Base-by-base conservation (phyloP, 139 green algal species). In the Axilococcus clingmanii region DNA sequence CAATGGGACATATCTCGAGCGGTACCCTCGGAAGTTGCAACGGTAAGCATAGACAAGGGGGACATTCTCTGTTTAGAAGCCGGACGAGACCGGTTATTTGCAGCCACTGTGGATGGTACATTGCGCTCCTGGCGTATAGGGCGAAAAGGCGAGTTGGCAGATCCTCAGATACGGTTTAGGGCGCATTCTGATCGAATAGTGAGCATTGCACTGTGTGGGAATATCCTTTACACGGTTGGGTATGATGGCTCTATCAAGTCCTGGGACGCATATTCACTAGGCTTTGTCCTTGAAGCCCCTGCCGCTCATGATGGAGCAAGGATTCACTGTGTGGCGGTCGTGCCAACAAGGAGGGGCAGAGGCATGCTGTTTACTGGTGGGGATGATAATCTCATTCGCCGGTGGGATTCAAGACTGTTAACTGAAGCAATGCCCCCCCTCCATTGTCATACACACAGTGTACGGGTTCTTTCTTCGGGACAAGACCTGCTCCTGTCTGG, bases 301-400 rank as follows among this genome's bases (percentile, higher is more conserved):
- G 52, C 35, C 1, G 77, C 79, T 4, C 81, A 89, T 47, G 40
- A 52, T 25, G 77, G 77, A 17, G 61, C 74, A 38, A 71, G 76
- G 5, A 45, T 89, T 2, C 65, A 83, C 34, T 75, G 66, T 48
- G 27, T 71, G 16, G 57, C 63, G 0, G 19, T 80, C 1, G 81
- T 55, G 1, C 41, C 58, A 5, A 67, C 77, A 49, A 38, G 33
- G 12, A n/a, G n/a, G n/a, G n/a, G n/a, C n/a, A n/a, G n/a, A n/a
- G 69, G 63, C 8, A 35, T 81, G 14, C 43, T 89, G 25, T 89
- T 83, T 80, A 82, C 74, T 4, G 79, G 79, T 15, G 81, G 81
- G 7, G 77, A 78, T 37, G 81, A 89, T 60, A 73, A 75, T 65
- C 61, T 78, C 15, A 17, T 72, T 24, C 49, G 60, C 12, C 14